Base-by-base conservation (phyloP, 257 asterid genomes). In the Catharanthus roseus region DNA sequence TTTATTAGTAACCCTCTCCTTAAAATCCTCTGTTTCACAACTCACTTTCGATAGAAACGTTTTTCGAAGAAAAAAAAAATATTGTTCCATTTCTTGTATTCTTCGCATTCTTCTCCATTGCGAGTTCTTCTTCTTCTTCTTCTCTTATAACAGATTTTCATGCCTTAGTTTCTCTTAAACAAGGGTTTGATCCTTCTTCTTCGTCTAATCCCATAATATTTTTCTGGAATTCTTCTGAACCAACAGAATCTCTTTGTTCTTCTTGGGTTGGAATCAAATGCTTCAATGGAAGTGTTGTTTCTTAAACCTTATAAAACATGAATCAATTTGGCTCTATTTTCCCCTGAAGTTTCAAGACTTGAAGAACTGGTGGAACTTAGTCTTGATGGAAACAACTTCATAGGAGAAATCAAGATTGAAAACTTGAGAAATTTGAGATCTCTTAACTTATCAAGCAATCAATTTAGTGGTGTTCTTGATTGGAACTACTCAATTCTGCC, bases 301-400 rank as follows among this genome's bases (percentile, higher is more conserved):
- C 95, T 1, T 76, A 90, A 44, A 75, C 84, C 77, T 0, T 93
- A 69, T 90, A 97, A 12, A 85, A 74, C 78, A 75, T 90, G 90
- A 83, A 85, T n/a, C 86, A 90, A 13, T 86, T 82, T 63, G 98
- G 98, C 73, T 78, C 89, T 18, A 81, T 93, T n/a, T 78, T 86
- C 95, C 0, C 83, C 90, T 21, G 86, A 77, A 45, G 86, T 93
- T 69, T 84, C 92, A 28, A 77, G 79, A 49, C 90, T 93, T 3
- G 89, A 89, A 61, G 74, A 44, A 70, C 85, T 93, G 10, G 51
- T 79, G 23, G 92, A 93, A 80, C 96, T 93, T 26, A 81, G 76
- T 60, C 79, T 93, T 44, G 97, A 93, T 72, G 97, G 98, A 0
- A 93, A 93, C 84, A 93, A 93, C 87, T 90, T 93, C 95, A 93